These are phyloP conservation scores for Porcisia deanei DNA, from an alignment of 208 protist species.

Conservation along the genomic window DNA sequence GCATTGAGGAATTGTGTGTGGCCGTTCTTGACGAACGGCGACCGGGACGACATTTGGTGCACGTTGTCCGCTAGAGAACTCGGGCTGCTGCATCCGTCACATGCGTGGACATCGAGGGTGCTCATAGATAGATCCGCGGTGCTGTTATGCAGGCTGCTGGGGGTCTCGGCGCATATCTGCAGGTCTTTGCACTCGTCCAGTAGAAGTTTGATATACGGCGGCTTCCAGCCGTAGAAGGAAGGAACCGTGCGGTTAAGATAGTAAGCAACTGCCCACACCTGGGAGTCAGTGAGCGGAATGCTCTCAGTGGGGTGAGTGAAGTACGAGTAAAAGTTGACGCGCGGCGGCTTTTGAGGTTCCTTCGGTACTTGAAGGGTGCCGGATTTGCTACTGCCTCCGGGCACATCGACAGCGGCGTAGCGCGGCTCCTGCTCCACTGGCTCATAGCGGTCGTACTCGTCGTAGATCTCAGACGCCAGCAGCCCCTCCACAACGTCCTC, in stretches of 20 bases:
- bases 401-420: slow-evolving; percentile 19
- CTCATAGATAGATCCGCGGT: slow-evolving; percentile 6
- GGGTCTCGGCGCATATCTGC: slow-evolving; percentile 46
- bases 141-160: neutral
- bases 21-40: slow-evolving; percentile 20
- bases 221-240: slow-evolving; percentile 68
- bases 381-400: slow-evolving; percentile 13
- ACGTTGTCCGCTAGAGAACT: slow-evolving; percentile 3
- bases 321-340: slow-evolving; percentile 92
- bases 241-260: slow-evolving; percentile 70
- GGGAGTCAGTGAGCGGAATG: slow-evolving; percentile 64
- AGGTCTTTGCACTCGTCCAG: slow-evolving; percentile 75
- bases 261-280: slow-evolving; percentile 88
- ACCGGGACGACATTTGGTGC: neutral
- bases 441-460: slow-evolving; percentile 88
- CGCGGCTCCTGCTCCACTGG: slow-evolving; percentile 20
- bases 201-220: slow-evolving; percentile 78
- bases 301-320: slow-evolving; percentile 56
- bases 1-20: slow-evolving; percentile 42
- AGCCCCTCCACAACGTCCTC: slow-evolving; percentile 90
- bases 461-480: slow-evolving; percentile 86
- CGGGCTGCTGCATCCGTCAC: slow-evolving; percentile 8
- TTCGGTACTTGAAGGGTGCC: slow-evolving; percentile 27
- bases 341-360: slow-evolving; percentile 59
- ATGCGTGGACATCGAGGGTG: slow-evolving; percentile 1